Percentiles rank a stretch among this genome's conserved stretches.
phyloP scores from a whole-genome alignment of 257 asterid genomes.

The Lycium barbarum region DNA sequence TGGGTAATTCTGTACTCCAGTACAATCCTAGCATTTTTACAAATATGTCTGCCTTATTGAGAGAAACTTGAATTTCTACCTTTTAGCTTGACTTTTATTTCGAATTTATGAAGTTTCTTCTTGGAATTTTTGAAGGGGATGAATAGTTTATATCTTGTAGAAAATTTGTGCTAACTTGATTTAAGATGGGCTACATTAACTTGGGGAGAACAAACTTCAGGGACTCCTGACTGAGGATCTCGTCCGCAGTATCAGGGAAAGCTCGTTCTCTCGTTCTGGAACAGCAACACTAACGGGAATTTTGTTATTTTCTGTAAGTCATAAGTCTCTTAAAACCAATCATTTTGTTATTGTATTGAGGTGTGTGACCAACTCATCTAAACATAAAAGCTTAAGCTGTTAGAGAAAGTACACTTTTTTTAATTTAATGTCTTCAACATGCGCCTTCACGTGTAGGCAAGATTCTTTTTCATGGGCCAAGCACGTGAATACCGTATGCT shows the following conservation, averaged over 20 bases:
- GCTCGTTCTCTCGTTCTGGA: constrained; percentile 59
- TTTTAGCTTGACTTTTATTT: background rate
- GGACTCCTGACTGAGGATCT: constrained; percentile 59
- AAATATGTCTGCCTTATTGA: background rate
- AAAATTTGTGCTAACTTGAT: background rate
- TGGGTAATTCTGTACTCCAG: constrained; percentile 26
- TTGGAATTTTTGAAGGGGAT: background rate
- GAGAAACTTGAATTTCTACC: background rate
- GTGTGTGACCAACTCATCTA: background rate
- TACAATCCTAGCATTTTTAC: background rate
- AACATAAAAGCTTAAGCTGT: no score
- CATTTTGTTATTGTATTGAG: background rate
- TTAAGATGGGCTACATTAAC: constrained; percentile 11
- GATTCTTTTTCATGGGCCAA: background rate
- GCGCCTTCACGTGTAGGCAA: background rate
- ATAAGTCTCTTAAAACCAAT: background rate
- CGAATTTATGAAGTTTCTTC: background rate
- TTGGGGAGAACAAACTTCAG: constrained; percentile 37
- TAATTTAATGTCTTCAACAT: background rate
- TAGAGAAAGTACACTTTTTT: background rate
- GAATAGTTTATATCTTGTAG: background rate
- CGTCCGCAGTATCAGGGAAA: constrained; percentile 61
- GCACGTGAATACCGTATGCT: background rate
- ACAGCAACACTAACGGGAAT: constrained; percentile 70
- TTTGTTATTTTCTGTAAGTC: constrained; percentile 72